phyloP scores from a whole-genome alignment of 2,329 filamentous ascomycete genomes.

The Fusarium proliferatum region DNA sequence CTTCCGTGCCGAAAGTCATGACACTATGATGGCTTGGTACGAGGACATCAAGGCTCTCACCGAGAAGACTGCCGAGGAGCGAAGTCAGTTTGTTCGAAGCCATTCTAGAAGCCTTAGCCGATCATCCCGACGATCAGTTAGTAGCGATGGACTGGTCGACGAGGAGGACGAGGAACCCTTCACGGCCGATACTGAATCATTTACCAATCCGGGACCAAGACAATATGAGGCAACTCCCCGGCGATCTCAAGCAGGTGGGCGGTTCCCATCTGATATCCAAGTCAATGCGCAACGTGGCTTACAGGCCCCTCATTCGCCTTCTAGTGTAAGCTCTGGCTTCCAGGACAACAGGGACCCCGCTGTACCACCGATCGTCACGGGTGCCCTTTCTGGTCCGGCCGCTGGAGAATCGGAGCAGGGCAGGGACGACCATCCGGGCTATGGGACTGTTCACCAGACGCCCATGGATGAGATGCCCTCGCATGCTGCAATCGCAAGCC shows the following conservation, averaged over 20 bases:
- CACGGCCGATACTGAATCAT: slow-evolving; percentile 61
- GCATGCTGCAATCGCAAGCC: slow-evolving; percentile 61
- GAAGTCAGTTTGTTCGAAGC: slow-evolving; percentile 85
- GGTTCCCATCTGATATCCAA: slow-evolving; percentile 94
- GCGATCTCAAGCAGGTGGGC: slow-evolving; percentile 90
- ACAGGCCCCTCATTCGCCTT: slow-evolving; percentile 81
- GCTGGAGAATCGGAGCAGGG: slow-evolving; percentile 49
- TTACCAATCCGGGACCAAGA: slow-evolving; percentile 59
- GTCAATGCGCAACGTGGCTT: slow-evolving; percentile 81
- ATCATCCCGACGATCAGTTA: slow-evolving; percentile 69
- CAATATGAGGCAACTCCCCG: slow-evolving; percentile 64
- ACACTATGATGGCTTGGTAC: slow-evolving; percentile 98
- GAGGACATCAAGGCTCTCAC: slow-evolving; percentile 91
- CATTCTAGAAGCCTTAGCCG: slow-evolving; percentile 84
- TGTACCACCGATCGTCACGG: slow-evolving; percentile 68
- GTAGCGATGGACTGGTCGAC: slow-evolving; percentile 83
- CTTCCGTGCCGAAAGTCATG: slow-evolving; percentile 78
- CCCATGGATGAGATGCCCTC: slow-evolving; percentile 62
- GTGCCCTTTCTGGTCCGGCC: slow-evolving; percentile 57
- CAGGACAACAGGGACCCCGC: slow-evolving; percentile 65
- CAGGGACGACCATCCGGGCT: slow-evolving; percentile 51
- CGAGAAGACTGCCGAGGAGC: slow-evolving; percentile 87
- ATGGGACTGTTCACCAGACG: slow-evolving; percentile 58
- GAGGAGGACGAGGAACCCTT: slow-evolving; percentile 75
- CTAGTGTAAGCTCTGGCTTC: slow-evolving; percentile 80